These are phyloP conservation scores for Podospora bellae-mahoneyi DNA, from an alignment of 495 filamentous ascomycete genomes.

Conservation along the genomic window DNA sequence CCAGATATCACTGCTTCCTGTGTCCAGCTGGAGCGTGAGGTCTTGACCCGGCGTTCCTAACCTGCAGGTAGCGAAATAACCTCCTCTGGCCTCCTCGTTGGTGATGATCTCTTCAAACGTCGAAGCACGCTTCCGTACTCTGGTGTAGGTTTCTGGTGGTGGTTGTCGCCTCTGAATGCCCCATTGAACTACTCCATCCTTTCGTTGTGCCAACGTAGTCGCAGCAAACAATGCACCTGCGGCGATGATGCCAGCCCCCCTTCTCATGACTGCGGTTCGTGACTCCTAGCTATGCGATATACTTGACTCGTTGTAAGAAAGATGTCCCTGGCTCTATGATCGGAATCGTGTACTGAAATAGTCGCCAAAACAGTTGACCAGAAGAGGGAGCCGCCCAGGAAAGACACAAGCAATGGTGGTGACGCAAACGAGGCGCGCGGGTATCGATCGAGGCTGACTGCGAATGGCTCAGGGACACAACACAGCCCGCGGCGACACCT, in stretches of 20 bases:
- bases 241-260: slow-evolving; percentile 19
- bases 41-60: slow-evolving; percentile 69
- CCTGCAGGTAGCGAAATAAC: slow-evolving; percentile 67
- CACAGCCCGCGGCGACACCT: background rate
- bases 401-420: background rate
- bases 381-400: background rate
- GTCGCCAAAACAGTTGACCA: background rate
- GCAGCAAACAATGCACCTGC: slow-evolving; percentile 35
- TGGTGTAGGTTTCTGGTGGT: slow-evolving; percentile 14
- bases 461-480: background rate
- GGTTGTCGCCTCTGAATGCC: slow-evolving; percentile 34
- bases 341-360: background rate
- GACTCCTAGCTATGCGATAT: background rate
- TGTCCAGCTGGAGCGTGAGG: slow-evolving; percentile 70
- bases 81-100: slow-evolving; percentile 44
- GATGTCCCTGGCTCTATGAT: background rate
- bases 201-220: slow-evolving; percentile 24
- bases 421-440: background rate
- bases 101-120: slow-evolving; percentile 40
- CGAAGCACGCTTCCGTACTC: slow-evolving; percentile 29
- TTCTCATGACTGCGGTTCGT: slow-evolving; percentile 28
- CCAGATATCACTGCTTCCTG: slow-evolving; percentile 90
- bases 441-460: background rate
- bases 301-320: background rate
- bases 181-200: slow-evolving; percentile 43